Evolutionary conservation across 83 land plant species (phyloP), one percentile per base, ranked within the genome.

Genomic region (Larix sibirica): DNA sequence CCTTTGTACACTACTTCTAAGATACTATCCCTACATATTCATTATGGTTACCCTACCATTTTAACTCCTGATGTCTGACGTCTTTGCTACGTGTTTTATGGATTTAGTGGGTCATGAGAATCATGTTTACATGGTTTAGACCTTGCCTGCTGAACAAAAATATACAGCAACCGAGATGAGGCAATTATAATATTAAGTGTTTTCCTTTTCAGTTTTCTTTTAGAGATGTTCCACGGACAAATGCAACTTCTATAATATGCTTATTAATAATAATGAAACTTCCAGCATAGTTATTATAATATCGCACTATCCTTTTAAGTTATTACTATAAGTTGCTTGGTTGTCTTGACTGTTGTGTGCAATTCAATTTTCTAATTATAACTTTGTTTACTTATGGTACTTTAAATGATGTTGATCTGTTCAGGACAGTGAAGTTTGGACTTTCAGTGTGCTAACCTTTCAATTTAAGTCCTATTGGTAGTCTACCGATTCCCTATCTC

Each of bases 401-500:
- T 3, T 4, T 5, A 76, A 50, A 50, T 76, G 79, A 76, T 54
- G 60, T 62, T 62, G 26, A 54, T 26, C 10, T 62, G 18, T 14
- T 14, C 79, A 95, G 95, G 95, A 93, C 79, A 95, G 94, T 18
- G 91, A 89, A 61, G 85, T 90, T 36, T 95, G 97, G 97, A 79
- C 82, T 20, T 93, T 93, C 79, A 91, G 90, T 9, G 84, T 88
- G 54, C 80, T n/a, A n/a, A n/a, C n/a, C n/a, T n/a, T n/a, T n/a
- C n/a, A n/a, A 38, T 38, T 38, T 2, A 38, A 38, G 40, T 38
- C 3, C 1, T 38, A 38, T 38, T 38, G 40, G 40, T 38, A 38
- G 40, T 38, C 40, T 38, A 38, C 3, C 40, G 1, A 38, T 38
- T 38, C 40, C 40, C 40, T 4, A 38, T 38, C 1, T 38, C 40